These are phyloP conservation scores for Baorangia bicolor DNA, from an alignment of 768 basidiomycete species.

Conservation along the genomic window DNA sequence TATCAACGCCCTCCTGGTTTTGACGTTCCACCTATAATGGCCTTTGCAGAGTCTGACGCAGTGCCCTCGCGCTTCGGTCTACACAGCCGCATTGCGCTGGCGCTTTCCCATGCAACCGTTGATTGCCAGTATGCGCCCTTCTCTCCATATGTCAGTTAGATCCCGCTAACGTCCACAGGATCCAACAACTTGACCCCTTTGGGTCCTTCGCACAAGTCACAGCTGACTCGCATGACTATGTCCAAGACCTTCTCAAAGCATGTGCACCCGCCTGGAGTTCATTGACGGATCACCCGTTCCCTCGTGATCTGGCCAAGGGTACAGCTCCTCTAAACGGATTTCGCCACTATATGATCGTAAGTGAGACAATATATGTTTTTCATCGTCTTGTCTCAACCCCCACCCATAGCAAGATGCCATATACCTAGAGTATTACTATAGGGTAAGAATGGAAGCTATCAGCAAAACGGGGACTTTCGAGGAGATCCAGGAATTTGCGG, in stretches of 20 bases:
- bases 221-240: too few species aligned
- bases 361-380: not conserved
- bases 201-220: too few species aligned
- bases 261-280: not conserved
- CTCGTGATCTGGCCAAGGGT: not conserved
- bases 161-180: not conserved
- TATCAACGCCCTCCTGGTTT: not conserved
- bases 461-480: not conserved
- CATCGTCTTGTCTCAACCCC: not conserved
- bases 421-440: slow-evolving; percentile 5
- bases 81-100: not conserved
- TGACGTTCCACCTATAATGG: not conserved
- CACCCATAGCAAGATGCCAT: slow-evolving; percentile 1
- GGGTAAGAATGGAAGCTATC: not conserved
- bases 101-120: not conserved
- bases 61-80: not conserved
- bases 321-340: not conserved
- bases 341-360: slow-evolving; percentile 6
- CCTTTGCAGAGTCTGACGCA: not conserved
- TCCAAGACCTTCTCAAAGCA: not conserved
- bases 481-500: not conserved
- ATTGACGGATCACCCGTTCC: not conserved
- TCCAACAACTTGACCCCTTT: not conserved
- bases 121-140: not conserved
- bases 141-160: not conserved